These are phyloP conservation scores for Pestalotiopsis sp. DNA, from an alignment of 2,329 filamentous ascomycete genomes.

Conservation along the genomic window DNA sequence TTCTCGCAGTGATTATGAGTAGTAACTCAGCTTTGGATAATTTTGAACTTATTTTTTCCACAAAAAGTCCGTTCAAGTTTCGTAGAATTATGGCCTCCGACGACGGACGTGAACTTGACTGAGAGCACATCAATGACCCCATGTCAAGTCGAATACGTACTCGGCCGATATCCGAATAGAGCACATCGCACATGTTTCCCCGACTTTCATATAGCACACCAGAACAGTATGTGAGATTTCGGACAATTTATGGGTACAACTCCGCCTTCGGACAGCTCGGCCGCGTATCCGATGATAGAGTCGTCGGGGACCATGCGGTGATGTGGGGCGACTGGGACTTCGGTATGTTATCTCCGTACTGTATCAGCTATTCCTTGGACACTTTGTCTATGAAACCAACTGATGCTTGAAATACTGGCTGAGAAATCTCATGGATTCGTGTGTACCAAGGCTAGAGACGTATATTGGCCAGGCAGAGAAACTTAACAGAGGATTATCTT, in stretches of 20 bases:
- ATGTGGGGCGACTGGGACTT: neutral
- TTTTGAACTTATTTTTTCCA: neutral
- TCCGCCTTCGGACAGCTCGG: neutral
- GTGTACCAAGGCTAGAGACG: too few relatives aligned
- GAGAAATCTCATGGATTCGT: too few relatives aligned
- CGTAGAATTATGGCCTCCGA: neutral
- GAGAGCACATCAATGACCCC: neutral
- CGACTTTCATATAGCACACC: neutral
- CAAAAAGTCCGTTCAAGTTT: neutral
- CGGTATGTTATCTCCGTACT: neutral
- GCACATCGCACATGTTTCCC: neutral
- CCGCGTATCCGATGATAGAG: neutral
- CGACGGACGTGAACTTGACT: neutral
- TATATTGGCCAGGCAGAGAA: too few relatives aligned
- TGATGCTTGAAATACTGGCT: neutral
- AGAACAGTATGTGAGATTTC: neutral
- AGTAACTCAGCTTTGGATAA: neutral
- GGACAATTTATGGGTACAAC: neutral
- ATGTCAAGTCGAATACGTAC: neutral
- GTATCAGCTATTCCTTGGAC: too few relatives aligned
- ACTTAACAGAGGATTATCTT: too few relatives aligned
- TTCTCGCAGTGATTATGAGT: neutral
- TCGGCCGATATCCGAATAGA: neutral
- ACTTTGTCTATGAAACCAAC: neutral
- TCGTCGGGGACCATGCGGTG: neutral